Base-by-base conservation (phyloP, 2,329 filamentous ascomycete genomes). In the Alternaria dauci region DNA sequence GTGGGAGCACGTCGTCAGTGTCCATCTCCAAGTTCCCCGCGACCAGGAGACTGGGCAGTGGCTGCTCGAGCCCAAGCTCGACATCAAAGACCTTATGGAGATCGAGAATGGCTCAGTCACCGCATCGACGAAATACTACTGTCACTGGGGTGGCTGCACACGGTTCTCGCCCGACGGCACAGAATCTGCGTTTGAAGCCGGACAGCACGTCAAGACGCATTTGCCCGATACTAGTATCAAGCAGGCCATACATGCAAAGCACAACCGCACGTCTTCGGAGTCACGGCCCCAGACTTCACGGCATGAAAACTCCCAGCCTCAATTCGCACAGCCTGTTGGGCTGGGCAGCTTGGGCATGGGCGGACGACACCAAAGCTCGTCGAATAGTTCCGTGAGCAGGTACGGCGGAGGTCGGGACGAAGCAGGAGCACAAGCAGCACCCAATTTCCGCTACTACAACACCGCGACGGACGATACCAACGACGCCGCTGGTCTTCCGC, bases 401-500 rank as follows among this genome's bases (percentile, higher is more conserved):
- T 70, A 75, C 18, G 58, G 46, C 28, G 74, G 20, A 25, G 12
- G 61, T 66, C 74, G 41, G 42, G 73, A 58, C 12, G 56, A 56
- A 23, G 56, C 67, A 30, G 52, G 66, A 28, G 57, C 64, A 30
- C 66, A 71, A 38, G 66, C 69, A 18, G 52, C 64, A 3, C 74
- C 71, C 23, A 69, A 78, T 43, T 73, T 77, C 64, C 70, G 75
- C 36, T 81, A 78, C 66, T 78, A 80, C 66, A 82, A 82, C 52
- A 84, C 83, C n/a, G 75, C 79, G 1, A 77, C 79, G 14, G 84
- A 86, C 63, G 84, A 86, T 66, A 73, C 75, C 5, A 67, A 69
- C 55, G 82, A 93, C 71, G 89, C 91, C 2, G 90, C 89, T 1
- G 92, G 92, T 5, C 89, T 94, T 36, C 91, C 92, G n/a, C 83